Base-by-base conservation (phyloP, 345 rosid genomes). In the Cardamine occulta region DNA sequence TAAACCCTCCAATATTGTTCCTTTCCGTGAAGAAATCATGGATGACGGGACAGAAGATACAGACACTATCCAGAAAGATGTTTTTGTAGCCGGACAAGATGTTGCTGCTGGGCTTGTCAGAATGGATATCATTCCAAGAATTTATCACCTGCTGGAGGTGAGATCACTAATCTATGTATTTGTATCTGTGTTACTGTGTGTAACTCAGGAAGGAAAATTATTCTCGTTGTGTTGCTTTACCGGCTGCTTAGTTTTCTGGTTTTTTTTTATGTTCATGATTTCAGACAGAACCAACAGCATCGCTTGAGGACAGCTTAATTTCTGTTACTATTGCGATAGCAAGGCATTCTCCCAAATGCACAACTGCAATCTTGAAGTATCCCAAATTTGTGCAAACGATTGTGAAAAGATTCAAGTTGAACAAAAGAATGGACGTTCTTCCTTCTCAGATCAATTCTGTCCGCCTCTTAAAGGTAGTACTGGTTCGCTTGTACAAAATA, bases 91-190 rank as follows among this genome's bases (percentile, higher is more conserved):
- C 32, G 86, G 91, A 70, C 98, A 91, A 85, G 98, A 94, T 82
- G 88, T 91, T 84, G 90, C 85, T 54, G 97, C 96, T 19, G 98
- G 96, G 72, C 84, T 94, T 56, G 89, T 91, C 69, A 84, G 93
- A 81, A 94, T 94, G 98, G 98, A 87, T 68, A 83, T 91, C 76
- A 86, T 94, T 73, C 85, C 84, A 45, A 88, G 91, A 82, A 80
- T 94, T 72, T 78, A 78, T 42, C 93, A 79, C 83, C 81, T 91
- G 57, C 81, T 91, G 82, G 91, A 89, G 93, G 98, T 91, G 67
- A 82, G 87, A 49, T 72, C 63, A 72, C 57, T 58, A 10, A 12
- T 55, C 49, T 44, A 23, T 62, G 8, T 47, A 57, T 45, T 24
- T 55, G 10, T 66, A 39, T 23, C n/a, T 28, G 49, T 53, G 8